Conservation (phyloP, 768 basidiomycete genomes). For the Mycena crocata region DNA sequence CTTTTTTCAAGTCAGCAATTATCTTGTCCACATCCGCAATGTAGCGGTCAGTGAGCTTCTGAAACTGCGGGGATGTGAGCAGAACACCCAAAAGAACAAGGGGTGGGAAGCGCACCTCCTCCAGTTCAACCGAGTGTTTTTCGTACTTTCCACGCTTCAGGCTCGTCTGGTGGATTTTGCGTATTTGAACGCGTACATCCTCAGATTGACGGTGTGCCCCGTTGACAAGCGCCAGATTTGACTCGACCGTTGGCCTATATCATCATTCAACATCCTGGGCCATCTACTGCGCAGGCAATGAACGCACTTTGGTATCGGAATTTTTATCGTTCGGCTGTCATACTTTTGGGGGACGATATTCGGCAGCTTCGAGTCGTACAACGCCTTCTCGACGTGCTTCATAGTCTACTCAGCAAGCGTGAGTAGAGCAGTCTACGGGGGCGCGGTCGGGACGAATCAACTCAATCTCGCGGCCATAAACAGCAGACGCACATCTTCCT, state of each 20-base stretch:
- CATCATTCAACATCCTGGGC: constrained; percentile 7
- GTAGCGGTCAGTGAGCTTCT: constrained; percentile 74
- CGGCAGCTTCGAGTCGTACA: constrained; percentile 82
- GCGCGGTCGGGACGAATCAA: background rate
- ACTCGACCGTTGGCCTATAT: constrained; percentile 82
- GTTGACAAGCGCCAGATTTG: constrained; percentile 65
- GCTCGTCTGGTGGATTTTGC: constrained; percentile 74
- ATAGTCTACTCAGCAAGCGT: constrained; percentile 66
- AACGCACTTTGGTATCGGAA: constrained; percentile 83
- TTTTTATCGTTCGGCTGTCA: constrained; percentile 78
- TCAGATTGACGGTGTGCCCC: constrained; percentile 75
- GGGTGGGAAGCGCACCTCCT: constrained; percentile 64
- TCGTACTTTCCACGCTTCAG: constrained; percentile 76
- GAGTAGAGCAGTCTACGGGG: constrained; percentile 30
- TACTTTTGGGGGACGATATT: constrained; percentile 77
- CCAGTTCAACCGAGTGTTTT: constrained; percentile 76
- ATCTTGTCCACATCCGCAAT: constrained; percentile 76
- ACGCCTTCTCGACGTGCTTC: constrained; percentile 79
- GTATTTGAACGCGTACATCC: constrained; percentile 79
- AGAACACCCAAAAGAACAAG: background rate
- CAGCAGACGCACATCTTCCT: constrained; percentile 71
- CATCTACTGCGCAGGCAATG: background rate
- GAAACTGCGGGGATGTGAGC: constrained; percentile 63
- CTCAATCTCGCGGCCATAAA: constrained; percentile 4
- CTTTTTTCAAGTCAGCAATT: constrained; percentile 71